Base-by-base conservation (phyloP, 768 basidiomycete species). In the Rhizopogon vulgaris region DNA sequence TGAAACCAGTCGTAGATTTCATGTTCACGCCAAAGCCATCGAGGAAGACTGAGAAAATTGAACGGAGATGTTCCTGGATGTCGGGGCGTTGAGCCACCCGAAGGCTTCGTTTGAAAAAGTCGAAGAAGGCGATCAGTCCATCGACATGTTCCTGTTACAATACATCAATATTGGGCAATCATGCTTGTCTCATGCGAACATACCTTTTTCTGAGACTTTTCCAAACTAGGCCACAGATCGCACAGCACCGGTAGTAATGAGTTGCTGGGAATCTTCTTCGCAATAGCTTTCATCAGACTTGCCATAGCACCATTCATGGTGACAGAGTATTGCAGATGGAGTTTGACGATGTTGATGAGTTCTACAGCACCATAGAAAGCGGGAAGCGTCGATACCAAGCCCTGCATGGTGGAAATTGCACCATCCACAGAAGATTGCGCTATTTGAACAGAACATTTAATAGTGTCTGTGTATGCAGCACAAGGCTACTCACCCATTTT, bases 11-110 rank as follows among this genome's bases (percentile, higher is more conserved):
- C 9, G 39, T 43, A 15, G 60, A 62, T 10, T 68, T 71, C 54
- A 59, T 63, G 51, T 69, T 69, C 51, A 85, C 65, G 56, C 87
- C 86, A 56, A 95, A 84, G 3, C 82, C 83, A 14, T 86, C 82
- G 43, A 94, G 69, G 75, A 94, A 92, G 14, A 90, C 74, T 54
- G 83, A 84, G 72, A 91, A 93, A 34, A 87, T 57, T 3, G 74
- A 54, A 10, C 87, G 84, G 41, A 90, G 63, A 48, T 88, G 73
- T 30, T 85, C 82, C 17, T 84, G 69, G 1, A 95, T 74, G 3
- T 79, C 78, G 6, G 78, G 68, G 11, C 89, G 78, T 52, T 80
- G 74, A 3, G 88, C 81, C 42, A 77, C 75, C 10, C 82, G 84
- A 30, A 96, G 61, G 0, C 79, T 74, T 37, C 83, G 75, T 56